Conservation (phyloP, 306 rosid genomes). For the Cicer arietinum region DNA sequence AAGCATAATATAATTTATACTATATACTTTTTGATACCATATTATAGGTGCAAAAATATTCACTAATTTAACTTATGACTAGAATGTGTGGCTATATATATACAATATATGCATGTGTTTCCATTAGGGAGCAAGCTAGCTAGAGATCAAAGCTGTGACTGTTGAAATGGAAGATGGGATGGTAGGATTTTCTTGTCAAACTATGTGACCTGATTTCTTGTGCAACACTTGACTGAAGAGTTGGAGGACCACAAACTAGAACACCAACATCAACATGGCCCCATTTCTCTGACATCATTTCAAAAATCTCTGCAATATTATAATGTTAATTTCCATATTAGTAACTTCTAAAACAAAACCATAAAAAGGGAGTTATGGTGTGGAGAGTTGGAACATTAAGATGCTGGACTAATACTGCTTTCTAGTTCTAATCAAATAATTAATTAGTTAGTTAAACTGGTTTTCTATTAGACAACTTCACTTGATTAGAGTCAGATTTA, state of each 20-base stretch:
- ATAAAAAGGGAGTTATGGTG: background rate
- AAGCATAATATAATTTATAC: background rate
- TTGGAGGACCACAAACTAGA: conserved; percentile 88
- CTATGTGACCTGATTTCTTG: conserved; percentile 76
- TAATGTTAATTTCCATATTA: background rate
- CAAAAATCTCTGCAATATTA: conserved; percentile 69
- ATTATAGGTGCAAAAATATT: background rate
- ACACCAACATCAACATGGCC: conserved; percentile 76
- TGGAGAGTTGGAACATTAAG: background rate
- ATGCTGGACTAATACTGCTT: background rate
- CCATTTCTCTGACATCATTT: conserved; percentile 62
- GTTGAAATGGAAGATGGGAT: conserved; percentile 86
- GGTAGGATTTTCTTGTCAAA: conserved; percentile 54
- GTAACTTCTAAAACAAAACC: conserved; percentile 9
- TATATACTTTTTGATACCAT: background rate
- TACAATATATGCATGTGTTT: background rate
- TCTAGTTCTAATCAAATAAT: background rate
- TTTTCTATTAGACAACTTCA: background rate
- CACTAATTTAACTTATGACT: background rate
- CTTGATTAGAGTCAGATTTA: background rate
- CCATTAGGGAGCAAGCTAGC: conserved; percentile 22
- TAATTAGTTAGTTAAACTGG: background rate
- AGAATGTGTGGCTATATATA: conserved; percentile 25
- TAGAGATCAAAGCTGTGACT: conserved; percentile 93
- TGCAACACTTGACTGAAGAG: conserved; percentile 85